phyloP scores from a whole-genome alignment of 139 green algal species.

The Pseudopediastrum boryanum region DNA sequence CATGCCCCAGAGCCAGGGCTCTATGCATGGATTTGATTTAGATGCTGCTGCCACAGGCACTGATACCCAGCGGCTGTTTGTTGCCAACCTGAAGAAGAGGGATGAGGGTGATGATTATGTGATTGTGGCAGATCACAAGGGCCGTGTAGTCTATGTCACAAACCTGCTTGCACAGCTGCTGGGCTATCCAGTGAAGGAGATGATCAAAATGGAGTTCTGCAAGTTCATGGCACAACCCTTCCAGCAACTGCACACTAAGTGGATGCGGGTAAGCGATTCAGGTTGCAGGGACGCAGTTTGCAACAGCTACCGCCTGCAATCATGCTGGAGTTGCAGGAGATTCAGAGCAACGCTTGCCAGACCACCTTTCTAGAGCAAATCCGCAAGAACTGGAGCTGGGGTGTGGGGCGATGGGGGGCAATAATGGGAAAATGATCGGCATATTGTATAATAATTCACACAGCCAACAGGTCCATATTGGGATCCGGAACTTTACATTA shows the following conservation, averaged over 20 bases:
- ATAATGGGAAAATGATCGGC: no score
- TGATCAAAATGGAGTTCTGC: conserved; percentile 38
- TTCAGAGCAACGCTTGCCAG: no score
- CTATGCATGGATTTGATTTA: no score
- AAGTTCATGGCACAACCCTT: conserved; percentile 47
- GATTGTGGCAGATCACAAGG: conserved; percentile 51
- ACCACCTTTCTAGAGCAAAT: no score
- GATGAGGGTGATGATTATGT: conserved; percentile 34
- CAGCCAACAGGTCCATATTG: no score
- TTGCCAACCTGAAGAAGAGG: conserved; percentile 28
- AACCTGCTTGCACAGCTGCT: conserved; percentile 42
- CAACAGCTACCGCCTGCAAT: neutral
- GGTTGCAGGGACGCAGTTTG: no score
- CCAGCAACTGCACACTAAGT: conserved; percentile 51
- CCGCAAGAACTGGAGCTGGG: no score
- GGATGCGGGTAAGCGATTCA: conserved; percentile 38
- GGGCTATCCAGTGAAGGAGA: conserved; percentile 29
- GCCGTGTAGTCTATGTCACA: conserved; percentile 49
- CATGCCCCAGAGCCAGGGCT: no score
- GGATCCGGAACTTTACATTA: no score
- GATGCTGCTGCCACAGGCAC: conserved; percentile 44
- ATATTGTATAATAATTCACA: no score
- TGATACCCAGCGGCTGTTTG: conserved; percentile 43
- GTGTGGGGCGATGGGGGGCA: no score
- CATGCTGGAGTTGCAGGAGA: neutral